A percentile compares a stretch with the other conserved stretches of the same genome.
Evolutionary conservation across 805 yeast species (phyloP).

Genomic region (Ogataea minuta): DNA sequence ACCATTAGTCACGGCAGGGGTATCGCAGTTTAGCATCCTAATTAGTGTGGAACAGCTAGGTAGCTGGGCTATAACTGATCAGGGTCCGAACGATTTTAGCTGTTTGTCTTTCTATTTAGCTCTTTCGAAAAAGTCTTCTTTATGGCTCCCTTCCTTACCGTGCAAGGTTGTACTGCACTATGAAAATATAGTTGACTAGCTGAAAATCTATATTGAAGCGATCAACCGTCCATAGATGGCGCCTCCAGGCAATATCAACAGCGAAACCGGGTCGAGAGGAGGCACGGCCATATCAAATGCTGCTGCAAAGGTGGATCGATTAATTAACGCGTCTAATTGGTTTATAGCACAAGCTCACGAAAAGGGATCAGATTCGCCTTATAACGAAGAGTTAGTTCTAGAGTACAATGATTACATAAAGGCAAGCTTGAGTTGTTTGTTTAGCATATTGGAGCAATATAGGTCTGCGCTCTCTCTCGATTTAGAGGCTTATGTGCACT

Average conservation of each 20-base stretch:
- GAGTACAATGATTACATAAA: constrained; percentile 35
- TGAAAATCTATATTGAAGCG: too few species aligned
- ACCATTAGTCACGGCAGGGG: neutral
- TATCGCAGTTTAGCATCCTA: too few species aligned
- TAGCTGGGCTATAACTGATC: too few species aligned
- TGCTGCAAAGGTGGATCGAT: constrained; percentile 6
- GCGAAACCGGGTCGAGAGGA: neutral
- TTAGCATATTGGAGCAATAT: constrained; percentile 35
- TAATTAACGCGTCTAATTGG: constrained; percentile 14
- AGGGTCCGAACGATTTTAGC: too few species aligned
- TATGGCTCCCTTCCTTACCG: too few species aligned
- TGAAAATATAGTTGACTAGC: too few species aligned
- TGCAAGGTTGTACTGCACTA: too few species aligned
- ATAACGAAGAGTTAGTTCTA: constrained; percentile 21
- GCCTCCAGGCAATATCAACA: neutral
- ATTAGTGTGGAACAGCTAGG: too few species aligned
- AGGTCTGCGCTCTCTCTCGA: constrained; percentile 30
- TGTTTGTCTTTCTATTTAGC: too few species aligned
- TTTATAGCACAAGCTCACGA: constrained; percentile 20
- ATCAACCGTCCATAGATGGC: too few species aligned
- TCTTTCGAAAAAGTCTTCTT: too few species aligned
- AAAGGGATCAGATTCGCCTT: constrained; percentile 11
- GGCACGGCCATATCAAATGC: neutral
- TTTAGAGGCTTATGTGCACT: constrained; percentile 35
- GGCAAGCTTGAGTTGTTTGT: constrained; percentile 38